These are phyloP conservation scores for Datura wrightii DNA, from an alignment of 257 asterid species.

Conservation along the genomic window DNA sequence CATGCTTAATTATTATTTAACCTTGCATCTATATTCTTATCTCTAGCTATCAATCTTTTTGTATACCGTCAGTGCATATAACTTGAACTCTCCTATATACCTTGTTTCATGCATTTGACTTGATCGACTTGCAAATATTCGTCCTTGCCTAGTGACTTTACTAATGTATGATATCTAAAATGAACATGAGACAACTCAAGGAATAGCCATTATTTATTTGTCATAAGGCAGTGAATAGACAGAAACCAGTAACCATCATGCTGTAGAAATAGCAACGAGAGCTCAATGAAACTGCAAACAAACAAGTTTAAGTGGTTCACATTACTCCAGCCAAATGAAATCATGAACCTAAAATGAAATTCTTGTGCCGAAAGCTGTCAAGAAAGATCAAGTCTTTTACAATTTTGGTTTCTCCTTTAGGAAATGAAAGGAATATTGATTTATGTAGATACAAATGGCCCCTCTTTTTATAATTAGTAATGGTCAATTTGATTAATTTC, in stretches of 20 bases:
- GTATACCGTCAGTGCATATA: background rate
- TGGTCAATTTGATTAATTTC: background rate
- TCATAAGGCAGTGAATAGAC: background rate
- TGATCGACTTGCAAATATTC: background rate
- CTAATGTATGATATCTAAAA: too few species aligned
- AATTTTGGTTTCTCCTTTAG: too few species aligned
- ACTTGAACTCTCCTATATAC: background rate
- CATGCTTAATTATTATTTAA: background rate
- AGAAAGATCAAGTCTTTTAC: background rate
- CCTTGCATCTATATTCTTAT: background rate
- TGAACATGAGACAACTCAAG: background rate
- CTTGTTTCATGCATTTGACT: background rate
- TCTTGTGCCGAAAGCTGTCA: background rate
- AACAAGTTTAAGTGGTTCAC: constrained; percentile 2
- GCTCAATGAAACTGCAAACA: constrained; percentile 21
- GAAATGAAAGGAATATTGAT: background rate
- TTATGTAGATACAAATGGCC: background rate
- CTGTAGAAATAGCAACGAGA: background rate
- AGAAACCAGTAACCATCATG: background rate
- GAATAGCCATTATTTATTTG: background rate
- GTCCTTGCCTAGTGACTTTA: background rate
- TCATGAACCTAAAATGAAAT: background rate
- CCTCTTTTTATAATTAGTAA: background rate
- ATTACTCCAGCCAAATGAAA: background rate
- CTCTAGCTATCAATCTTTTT: background rate